A percentile compares a stretch with the other conserved stretches of the same genome.
phyloP scores from a whole-genome alignment of 2,329 filamentous ascomycete species.

The Aspergillus awamori region DNA sequence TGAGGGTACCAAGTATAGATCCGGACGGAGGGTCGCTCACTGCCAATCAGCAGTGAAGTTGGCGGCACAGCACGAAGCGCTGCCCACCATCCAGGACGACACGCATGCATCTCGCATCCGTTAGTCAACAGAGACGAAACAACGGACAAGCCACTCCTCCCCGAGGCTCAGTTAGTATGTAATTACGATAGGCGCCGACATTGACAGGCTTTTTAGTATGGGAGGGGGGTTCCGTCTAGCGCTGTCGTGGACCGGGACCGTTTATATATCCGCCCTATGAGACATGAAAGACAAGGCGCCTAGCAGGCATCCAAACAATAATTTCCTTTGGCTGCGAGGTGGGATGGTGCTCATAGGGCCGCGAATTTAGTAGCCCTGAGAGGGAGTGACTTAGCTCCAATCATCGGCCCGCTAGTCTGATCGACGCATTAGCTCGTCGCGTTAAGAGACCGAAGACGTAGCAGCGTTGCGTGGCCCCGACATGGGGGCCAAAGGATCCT shows the following conservation, averaged over 20 bases:
- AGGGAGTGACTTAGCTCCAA: background rate
- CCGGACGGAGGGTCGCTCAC: background rate
- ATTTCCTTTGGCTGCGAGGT: background rate
- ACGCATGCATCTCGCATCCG: slow-evolving; percentile 1
- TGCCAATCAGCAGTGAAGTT: background rate
- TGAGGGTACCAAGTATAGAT: slow-evolving; percentile 3
- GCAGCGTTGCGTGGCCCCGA: slow-evolving; percentile 9
- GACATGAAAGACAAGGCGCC: background rate
- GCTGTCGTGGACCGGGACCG: background rate
- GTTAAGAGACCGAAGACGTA: background rate
- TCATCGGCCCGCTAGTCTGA: slow-evolving; percentile 4
- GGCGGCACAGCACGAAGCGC: slow-evolving; percentile 7
- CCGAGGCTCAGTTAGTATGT: background rate
- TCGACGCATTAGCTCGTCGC: background rate
- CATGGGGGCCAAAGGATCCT: slow-evolving; percentile 2
- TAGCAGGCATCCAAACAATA: background rate
- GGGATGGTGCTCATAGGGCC: background rate
- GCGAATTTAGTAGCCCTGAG: background rate
- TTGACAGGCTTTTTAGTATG: background rate
- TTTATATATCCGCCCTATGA: background rate
- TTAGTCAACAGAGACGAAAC: background rate
- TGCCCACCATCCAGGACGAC: background rate
- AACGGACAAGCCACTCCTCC: background rate
- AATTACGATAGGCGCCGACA: background rate
- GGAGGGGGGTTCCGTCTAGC: background rate